Base-by-base conservation (phyloP, 1,284 basidiomycete species). In the Leucoagaricus sp. region DNA sequence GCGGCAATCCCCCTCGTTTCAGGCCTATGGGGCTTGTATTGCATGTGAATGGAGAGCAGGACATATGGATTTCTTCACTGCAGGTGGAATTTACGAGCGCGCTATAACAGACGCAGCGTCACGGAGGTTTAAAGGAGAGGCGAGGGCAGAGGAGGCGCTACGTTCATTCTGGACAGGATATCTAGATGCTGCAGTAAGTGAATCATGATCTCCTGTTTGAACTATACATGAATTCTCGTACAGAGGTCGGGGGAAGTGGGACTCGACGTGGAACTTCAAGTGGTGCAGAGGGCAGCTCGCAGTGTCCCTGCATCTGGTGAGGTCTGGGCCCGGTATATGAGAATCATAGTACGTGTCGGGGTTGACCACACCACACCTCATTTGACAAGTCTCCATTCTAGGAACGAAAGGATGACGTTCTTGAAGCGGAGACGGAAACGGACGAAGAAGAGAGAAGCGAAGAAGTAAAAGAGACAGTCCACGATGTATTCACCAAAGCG, bases 281-380 rank as follows among this genome's bases (percentile, higher is more conserved):
- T 75, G 4, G 74, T 81, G 26, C 73, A 71, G 54, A 76, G 88
- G 40, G 88, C 87, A 13, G 67, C 81, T 19, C 78, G 87, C 58
- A 89, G 87, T 64, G 80, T 86, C 0, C 90, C 91, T 25, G 80
- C 75, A 12, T 87, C 78, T 25, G 89, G 87, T 13, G 82, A 86
- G 62, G 73, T 90, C 7, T 91, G 89, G 86, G 83, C 87, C 2
- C 76, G 83, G 29, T 89, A 90, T 65, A 81, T 93, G 19, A 82
- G 88, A 47, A 80, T 81, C 63, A 62, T 89, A 69, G 90, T 88
- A 50, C 59, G 76, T 61, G 9, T 17, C 17, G 9, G 19, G 7
- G 1, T 12, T 28, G n/a, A n/a, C n/a, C n/a, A n/a, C n/a, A n/a
- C n/a, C n/a, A n/a, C n/a, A n/a, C n/a, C n/a, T 40, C 33, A 26